Base-by-base conservation (phyloP, 148 eudicot species). In the Chenopodium suecicum region DNA sequence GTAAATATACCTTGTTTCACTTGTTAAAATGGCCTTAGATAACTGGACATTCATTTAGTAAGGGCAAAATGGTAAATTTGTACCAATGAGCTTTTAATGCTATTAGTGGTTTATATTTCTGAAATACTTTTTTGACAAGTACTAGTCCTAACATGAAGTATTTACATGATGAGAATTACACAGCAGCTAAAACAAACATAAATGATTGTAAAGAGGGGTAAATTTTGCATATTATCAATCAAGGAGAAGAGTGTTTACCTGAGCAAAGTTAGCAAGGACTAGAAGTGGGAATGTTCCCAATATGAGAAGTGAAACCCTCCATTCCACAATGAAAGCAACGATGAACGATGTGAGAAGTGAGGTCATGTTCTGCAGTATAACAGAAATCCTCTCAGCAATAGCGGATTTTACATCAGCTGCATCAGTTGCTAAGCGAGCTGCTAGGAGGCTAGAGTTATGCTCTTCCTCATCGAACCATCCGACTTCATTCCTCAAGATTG, bases 401-500 rank as follows among this genome's bases (percentile, higher is more conserved):
- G 99, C 99, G 0, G 99, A 92, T 87, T 97, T 97, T 79, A 97
- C 98, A 70, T 97, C 99, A 0, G 98, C 99, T 3, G 99, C 98
- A 68, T 97, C 99, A 12, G 97, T 93, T 19, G 99, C 91, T 68
- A 97, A 81, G 10, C 96, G 94, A 81, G 99, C 94, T 69, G 99
- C 99, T 23, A 97, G 86, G 1, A 97, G 96, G 91, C 97, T 94
- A 14, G 99, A 97, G 88, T 94, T 97, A 84, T 97, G 94, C 89
- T 97, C 99, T 78, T 97, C 99, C 90, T 97, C 99, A 1, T 97
- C 99, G 84, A 89, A 97, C 98, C 99, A 97, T 81, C 97, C 99
- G 13, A 97, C 98, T 90, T 97, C 99, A 83, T 97, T 97, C 93
- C 93, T 90, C 83, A 97, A 75, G n/a, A 97, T 94, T 47, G 98